These are phyloP conservation scores for Penicillium digitatum DNA, from an alignment of 2,329 filamentous ascomycete species.

Conservation along the genomic window DNA sequence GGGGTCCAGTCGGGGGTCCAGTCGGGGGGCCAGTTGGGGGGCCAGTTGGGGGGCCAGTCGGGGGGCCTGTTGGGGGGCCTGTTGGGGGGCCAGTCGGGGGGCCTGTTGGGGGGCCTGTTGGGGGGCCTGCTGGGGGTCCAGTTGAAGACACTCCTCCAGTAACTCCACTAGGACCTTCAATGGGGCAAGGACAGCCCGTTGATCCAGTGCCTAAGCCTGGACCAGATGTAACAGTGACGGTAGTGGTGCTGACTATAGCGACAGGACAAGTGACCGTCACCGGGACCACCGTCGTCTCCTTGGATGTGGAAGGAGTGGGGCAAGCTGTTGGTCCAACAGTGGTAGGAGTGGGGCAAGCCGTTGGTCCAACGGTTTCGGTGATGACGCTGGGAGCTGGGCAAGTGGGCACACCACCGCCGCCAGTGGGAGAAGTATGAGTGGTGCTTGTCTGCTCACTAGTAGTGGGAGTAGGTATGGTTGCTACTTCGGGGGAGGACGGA, in stretches of 20 bases:
- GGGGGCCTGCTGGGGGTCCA: background rate
- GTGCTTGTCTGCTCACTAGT: background rate
- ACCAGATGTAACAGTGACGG: slow-evolving; percentile 1
- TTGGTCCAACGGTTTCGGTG: background rate
- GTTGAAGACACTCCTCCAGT: no score
- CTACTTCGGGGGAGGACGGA: background rate
- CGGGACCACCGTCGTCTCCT: background rate
- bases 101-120: background rate
- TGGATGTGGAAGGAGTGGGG: background rate
- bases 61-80: background rate
- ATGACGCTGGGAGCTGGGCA: background rate
- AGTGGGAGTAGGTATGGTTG: background rate
- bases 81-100: background rate
- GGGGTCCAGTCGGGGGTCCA: background rate
- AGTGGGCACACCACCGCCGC: background rate
- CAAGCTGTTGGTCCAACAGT: background rate
- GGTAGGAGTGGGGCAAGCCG: background rate
- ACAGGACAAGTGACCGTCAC: slow-evolving; percentile 5
- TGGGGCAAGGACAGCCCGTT: background rate
- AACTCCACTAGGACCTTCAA: background rate
- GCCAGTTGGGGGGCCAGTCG: background rate
- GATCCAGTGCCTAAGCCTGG: background rate
- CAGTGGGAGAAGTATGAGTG: background rate
- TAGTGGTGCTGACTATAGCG: background rate
- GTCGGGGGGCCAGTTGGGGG: background rate